These are phyloP conservation scores for Fistulifera solaris DNA, from an alignment of 108 stramenopile genomes.

Conservation along the genomic window DNA sequence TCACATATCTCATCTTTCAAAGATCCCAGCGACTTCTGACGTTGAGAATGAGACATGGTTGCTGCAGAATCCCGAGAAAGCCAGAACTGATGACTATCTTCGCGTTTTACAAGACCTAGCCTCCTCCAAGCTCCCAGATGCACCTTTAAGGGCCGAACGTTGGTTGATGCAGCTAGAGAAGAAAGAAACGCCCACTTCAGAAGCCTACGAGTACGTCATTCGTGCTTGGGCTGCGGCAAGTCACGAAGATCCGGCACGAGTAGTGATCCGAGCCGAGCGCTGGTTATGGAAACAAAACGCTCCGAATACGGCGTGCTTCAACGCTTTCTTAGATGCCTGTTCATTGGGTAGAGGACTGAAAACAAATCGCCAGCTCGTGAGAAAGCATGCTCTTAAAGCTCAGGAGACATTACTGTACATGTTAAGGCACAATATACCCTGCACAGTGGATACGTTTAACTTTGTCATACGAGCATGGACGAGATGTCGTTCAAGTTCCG, in stretches of 20 bases:
- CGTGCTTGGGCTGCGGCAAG: slow-evolving; percentile 52
- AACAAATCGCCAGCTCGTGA: slow-evolving; percentile 14
- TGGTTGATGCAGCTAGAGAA: slow-evolving; percentile 25
- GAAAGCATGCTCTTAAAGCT: slow-evolving; percentile 33
- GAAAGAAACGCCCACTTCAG: slow-evolving; percentile 31
- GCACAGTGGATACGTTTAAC: slow-evolving; percentile 60
- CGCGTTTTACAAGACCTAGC: slow-evolving; percentile 47
- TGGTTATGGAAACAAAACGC: slow-evolving; percentile 35
- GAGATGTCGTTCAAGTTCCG: slow-evolving; percentile 33
- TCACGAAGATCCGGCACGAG: slow-evolving; percentile 32
- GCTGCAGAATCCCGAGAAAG: no score
- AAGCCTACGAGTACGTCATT: slow-evolving; percentile 64
- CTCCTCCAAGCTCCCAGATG: slow-evolving; percentile 22
- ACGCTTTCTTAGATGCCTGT: slow-evolving; percentile 57
- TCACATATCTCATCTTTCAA: no score
- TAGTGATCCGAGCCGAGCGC: slow-evolving; percentile 51
- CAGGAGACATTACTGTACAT: slow-evolving; percentile 35
- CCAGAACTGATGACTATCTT: slow-evolving; percentile 32
- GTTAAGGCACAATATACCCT: slow-evolving; percentile 20
- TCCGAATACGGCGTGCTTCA: slow-evolving; percentile 55
- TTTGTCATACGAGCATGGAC: slow-evolving; percentile 72
- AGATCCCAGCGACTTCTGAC: no score
- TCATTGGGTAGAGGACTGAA: slow-evolving; percentile 46
- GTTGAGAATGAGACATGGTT: no score
- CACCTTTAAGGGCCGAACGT: slow-evolving; percentile 48